Evolutionary conservation across 1,139 yeast species (phyloP).

Genomic region (Nakaseomyces bracarensis): DNA sequence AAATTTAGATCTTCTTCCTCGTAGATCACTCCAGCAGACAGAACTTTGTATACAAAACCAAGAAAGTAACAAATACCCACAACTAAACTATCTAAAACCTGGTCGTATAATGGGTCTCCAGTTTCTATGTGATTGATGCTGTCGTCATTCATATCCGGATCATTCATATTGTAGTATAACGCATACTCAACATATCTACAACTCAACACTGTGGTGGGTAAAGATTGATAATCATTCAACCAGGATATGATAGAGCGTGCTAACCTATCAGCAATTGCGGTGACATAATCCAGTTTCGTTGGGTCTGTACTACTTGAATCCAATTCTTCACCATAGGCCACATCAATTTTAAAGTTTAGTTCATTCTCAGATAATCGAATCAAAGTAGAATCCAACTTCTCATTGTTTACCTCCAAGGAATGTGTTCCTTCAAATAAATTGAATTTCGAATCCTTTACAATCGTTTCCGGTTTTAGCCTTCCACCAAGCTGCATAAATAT

Average conservation of each 20-base stretch:
- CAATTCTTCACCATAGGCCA: conserved; percentile 16
- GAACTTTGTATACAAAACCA: conserved; percentile 41
- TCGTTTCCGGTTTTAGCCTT: conserved; percentile 34
- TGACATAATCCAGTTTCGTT: conserved; percentile 35
- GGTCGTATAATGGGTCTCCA: conserved; percentile 36
- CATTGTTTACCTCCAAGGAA: conserved; percentile 58
- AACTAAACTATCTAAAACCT: conserved; percentile 41
- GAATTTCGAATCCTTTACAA: conserved; percentile 47
- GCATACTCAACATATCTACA: conserved; percentile 55
- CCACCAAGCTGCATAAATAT: conserved; percentile 33
- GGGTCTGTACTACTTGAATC: background rate
- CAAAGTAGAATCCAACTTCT: conserved; percentile 56
- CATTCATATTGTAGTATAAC: conserved; percentile 23
- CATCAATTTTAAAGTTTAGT: conserved; percentile 23
- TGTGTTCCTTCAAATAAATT: conserved; percentile 66
- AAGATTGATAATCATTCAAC: conserved; percentile 50
- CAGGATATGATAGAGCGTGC: conserved; percentile 46
- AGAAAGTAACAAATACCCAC: conserved; percentile 48
- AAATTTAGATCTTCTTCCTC: conserved; percentile 73
- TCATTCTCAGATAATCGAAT: conserved; percentile 40
- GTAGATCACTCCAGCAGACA: conserved; percentile 50
- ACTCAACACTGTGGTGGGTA: conserved; percentile 56
- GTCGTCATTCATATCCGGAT: conserved; percentile 32
- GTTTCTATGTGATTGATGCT: conserved; percentile 20
- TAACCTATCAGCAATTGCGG: conserved; percentile 42